These are phyloP conservation scores for Oryza meridionalis DNA, from an alignment of 176 grass and related monocot species.

Conservation along the genomic window DNA sequence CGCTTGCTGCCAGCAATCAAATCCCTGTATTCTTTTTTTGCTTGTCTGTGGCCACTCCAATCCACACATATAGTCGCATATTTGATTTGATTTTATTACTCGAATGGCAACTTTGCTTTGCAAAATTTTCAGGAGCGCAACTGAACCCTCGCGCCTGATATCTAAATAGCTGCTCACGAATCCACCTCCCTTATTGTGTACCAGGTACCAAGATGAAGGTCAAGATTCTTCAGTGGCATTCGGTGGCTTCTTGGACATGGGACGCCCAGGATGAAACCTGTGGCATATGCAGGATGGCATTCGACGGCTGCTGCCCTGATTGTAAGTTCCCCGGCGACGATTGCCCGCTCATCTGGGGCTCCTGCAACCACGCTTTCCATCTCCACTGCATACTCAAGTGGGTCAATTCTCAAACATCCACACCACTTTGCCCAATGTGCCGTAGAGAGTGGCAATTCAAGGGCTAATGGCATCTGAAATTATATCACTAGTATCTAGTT, in stretches of 20 bases:
- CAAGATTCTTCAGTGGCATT: conserved; percentile 87
- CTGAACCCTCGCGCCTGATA: background rate
- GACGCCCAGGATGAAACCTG: conserved; percentile 81
- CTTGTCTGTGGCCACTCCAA: background rate
- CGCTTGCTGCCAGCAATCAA: background rate
- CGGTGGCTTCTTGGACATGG: conserved; percentile 86
- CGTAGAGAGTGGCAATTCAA: conserved; percentile 94
- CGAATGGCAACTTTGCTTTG: background rate
- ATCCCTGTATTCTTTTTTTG: background rate
- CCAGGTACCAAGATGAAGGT: conserved; percentile 68
- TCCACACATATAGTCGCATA: too few relatives aligned
- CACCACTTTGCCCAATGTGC: conserved; percentile 88
- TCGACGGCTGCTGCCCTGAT: conserved; percentile 85
- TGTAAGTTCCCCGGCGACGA: conserved; percentile 93
- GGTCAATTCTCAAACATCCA: conserved; percentile 84
- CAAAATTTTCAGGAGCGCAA: background rate
- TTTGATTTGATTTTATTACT: background rate
- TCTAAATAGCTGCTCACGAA: background rate
- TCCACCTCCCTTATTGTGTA: background rate
- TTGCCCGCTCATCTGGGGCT: conserved; percentile 81
- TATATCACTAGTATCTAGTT: background rate
- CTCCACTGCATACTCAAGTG: conserved; percentile 93
- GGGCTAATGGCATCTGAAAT: conserved; percentile 47
- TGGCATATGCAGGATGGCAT: conserved; percentile 87
- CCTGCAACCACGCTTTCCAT: conserved; percentile 78